Percentiles rank a stretch among this genome's conserved stretches.
Evolutionary conservation across 2,329 filamentous ascomycete species (phyloP).

Genomic region (Leptographium wingfieldii): DNA sequence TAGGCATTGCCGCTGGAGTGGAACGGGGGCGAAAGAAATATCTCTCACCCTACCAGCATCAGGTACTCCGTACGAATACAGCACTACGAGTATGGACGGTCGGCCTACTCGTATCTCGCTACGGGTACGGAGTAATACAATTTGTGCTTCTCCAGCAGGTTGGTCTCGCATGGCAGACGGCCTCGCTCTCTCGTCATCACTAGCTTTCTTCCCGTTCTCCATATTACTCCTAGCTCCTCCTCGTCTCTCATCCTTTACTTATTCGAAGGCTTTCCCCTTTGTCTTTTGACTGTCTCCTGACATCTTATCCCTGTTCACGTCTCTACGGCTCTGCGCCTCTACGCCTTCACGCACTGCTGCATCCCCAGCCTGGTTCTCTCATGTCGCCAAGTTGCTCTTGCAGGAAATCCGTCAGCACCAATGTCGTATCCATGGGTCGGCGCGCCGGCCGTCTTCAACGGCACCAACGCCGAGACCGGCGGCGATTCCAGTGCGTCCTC

Average conservation of each 20-base stretch:
- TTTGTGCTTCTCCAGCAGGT: not conserved
- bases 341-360: too few relatives aligned
- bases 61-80: not conserved
- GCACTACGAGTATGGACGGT: not conserved
- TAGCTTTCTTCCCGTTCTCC: not conserved
- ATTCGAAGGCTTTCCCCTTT: not conserved
- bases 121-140: too few relatives aligned
- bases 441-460: constrained; percentile 47
- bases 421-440: constrained; percentile 52
- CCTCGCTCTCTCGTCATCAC: not conserved
- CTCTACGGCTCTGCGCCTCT: too few relatives aligned
- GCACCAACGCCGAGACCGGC: constrained; percentile 50
- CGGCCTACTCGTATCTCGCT: not conserved
- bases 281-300: not conserved
- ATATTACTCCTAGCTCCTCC: not conserved
- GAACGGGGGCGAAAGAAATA: constrained; percentile 6
- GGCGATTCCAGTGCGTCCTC: constrained; percentile 64
- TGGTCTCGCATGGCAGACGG: not conserved
- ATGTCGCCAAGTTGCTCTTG: too few relatives aligned
- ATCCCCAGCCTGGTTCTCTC: too few relatives aligned
- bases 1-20: constrained; percentile 10
- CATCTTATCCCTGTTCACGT: not conserved
- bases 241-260: not conserved
- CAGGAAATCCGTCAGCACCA: constrained; percentile 7
- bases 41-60: not conserved